Conservation (phyloP, 2,329 filamentous ascomycete species). For the Fusarium sublunatum region DNA sequence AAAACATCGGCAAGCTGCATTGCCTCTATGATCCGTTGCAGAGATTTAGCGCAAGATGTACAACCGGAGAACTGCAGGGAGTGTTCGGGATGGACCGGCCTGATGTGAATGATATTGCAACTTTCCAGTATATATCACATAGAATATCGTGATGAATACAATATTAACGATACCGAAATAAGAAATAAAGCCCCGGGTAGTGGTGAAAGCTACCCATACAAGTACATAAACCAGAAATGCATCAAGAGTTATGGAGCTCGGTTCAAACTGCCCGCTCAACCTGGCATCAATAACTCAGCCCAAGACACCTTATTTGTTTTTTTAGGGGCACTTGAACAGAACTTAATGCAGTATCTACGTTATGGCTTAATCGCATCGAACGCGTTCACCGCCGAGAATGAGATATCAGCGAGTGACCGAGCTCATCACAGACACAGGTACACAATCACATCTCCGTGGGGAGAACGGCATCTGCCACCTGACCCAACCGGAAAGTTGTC, state of each 20-base stretch:
- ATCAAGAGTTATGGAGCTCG: neutral
- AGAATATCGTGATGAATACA: neutral
- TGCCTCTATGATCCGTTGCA: neutral
- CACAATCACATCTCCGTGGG: conserved; percentile 16
- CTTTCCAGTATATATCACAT: neutral
- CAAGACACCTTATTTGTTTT: neutral
- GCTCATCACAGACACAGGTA: conserved; percentile 11
- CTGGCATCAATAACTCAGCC: neutral
- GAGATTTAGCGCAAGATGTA: conserved; percentile 2
- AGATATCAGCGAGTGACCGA: neutral
- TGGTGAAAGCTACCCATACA: no score
- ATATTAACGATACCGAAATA: neutral
- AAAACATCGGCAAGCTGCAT: conserved; percentile 21
- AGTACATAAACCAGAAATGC: neutral
- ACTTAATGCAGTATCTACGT: neutral
- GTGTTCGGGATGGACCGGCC: conserved; percentile 6
- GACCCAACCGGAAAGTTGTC: conserved; percentile 17
- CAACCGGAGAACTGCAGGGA: conserved; percentile 24
- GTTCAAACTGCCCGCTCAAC: neutral
- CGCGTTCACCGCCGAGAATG: neutral
- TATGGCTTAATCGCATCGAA: neutral
- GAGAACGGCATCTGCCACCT: conserved; percentile 1
- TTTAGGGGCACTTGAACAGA: neutral
- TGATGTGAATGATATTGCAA: neutral
- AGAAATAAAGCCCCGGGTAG: no score